These are phyloP conservation scores for Camelina hispida DNA, from an alignment of 345 rosid genomes.

Conservation along the genomic window DNA sequence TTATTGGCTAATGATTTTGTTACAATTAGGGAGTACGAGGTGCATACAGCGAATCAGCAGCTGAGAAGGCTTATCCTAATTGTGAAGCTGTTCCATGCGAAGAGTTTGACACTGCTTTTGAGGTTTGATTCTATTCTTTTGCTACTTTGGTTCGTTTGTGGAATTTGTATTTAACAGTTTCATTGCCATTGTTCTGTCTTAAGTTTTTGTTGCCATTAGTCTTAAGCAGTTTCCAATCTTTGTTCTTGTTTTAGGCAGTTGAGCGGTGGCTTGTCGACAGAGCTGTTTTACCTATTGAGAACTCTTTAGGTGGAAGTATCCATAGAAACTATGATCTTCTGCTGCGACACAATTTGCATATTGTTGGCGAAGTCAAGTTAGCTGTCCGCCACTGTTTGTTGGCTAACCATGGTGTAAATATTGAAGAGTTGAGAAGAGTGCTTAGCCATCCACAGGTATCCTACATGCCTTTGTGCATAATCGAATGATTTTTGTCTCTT, in stretches of 20 bases:
- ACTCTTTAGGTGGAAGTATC: slow-evolving; percentile 98
- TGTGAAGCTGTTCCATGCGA: slow-evolving; percentile 98
- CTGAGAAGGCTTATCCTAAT: slow-evolving; percentile 90
- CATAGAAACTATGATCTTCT: slow-evolving; percentile 96
- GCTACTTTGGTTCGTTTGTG: not conserved
- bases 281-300: slow-evolving; percentile 96
- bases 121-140: slow-evolving; percentile 50
- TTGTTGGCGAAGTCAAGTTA: slow-evolving; percentile 94
- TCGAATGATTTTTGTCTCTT: not conserved
- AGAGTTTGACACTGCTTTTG: slow-evolving; percentile 93
- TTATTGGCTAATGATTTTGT: slow-evolving; percentile 17
- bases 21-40: slow-evolving; percentile 77
- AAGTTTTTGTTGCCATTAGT: slow-evolving; percentile 1
- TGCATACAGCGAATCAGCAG: slow-evolving; percentile 95
- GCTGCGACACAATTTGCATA: slow-evolving; percentile 89
- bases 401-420: slow-evolving; percentile 82
- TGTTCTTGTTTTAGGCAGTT: slow-evolving; percentile 60
- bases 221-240: not conserved
- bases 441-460: slow-evolving; percentile 98
- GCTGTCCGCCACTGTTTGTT: slow-evolving; percentile 92
- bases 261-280: slow-evolving; percentile 93
- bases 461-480: slow-evolving; percentile 11
- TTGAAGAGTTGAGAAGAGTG: slow-evolving; percentile 83
- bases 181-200: not conserved
- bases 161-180: too few relatives aligned